phyloP scores from a whole-genome alignment of 2,329 filamentous ascomycete species.

The Penicillium sp. region DNA sequence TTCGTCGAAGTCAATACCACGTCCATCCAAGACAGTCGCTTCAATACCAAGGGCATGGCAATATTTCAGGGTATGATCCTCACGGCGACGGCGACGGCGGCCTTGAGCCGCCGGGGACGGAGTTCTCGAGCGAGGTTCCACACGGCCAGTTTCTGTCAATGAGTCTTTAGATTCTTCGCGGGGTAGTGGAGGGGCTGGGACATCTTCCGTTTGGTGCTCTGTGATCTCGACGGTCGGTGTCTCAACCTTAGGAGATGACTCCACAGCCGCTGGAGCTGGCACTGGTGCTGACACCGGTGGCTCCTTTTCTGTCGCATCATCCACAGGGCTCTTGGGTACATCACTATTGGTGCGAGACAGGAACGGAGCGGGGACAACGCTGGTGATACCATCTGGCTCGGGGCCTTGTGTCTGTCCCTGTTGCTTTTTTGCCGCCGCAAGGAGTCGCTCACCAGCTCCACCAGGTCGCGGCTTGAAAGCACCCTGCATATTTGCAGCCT shows the following conservation, averaged over 20 bases:
- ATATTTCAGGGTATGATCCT: slow-evolving; percentile 78
- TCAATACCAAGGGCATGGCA: slow-evolving; percentile 79
- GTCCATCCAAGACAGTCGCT: slow-evolving; percentile 72
- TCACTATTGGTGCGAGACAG: slow-evolving; percentile 47
- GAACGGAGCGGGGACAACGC: slow-evolving; percentile 79
- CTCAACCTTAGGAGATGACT: slow-evolving; percentile 17
- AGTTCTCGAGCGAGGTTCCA: slow-evolving; percentile 36
- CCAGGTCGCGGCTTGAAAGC: slow-evolving; percentile 87
- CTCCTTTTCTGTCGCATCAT: slow-evolving; percentile 37
- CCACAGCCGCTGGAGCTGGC: slow-evolving; percentile 18
- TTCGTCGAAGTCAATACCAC: slow-evolving; percentile 78
- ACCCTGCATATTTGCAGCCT: slow-evolving; percentile 72
- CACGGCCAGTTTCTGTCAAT: slow-evolving; percentile 25
- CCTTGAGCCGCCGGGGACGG: slow-evolving; percentile 50
- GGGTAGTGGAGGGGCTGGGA: slow-evolving; percentile 29
- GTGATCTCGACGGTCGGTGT: slow-evolving; percentile 47
- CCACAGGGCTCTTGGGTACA: slow-evolving; percentile 33
- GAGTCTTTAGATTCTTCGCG: slow-evolving; percentile 27
- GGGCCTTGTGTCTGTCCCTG: slow-evolving; percentile 56
- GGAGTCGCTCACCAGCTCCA: slow-evolving; percentile 79
- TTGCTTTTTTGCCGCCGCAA: slow-evolving; percentile 59
- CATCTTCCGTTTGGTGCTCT: slow-evolving; percentile 36
- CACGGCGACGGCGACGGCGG: slow-evolving; percentile 64
- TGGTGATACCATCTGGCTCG: slow-evolving; percentile 86
- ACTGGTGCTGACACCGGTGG: slow-evolving; percentile 29